Percentiles rank a stretch among this genome's conserved stretches.
Conservation (phyloP, 306 rosid genomes). For the Inga leiocalycina region DNA sequence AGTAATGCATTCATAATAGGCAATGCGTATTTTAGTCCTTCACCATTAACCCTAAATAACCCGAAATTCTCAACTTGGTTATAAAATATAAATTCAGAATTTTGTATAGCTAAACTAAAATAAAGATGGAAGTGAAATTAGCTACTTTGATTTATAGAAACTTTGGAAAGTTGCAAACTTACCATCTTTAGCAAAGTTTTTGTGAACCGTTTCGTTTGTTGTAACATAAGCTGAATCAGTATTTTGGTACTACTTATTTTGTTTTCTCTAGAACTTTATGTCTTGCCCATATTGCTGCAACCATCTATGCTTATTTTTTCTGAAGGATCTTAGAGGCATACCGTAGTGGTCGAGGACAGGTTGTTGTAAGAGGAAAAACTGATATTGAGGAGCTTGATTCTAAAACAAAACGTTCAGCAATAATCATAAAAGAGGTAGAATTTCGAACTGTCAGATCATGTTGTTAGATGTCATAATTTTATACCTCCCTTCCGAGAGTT, state of each 20-base stretch:
- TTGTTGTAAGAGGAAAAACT: conserved; percentile 89
- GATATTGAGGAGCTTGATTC: conserved; percentile 89
- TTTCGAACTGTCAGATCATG: conserved; percentile 29
- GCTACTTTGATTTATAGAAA: conserved; percentile 1
- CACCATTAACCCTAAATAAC: too few relatives aligned
- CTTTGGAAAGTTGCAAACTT: conserved; percentile 8
- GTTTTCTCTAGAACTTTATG: background rate
- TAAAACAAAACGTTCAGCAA: conserved; percentile 71
- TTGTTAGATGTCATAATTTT: conserved; percentile 23
- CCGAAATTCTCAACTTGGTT: background rate
- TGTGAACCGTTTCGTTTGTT: background rate
- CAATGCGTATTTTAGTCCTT: background rate
- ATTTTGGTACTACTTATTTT: background rate
- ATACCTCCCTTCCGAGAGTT: conserved; percentile 20
- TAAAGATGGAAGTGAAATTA: conserved; percentile 9
- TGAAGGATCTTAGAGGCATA: conserved; percentile 91
- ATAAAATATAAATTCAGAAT: conserved; percentile 4
- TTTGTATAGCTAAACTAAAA: conserved; percentile 7
- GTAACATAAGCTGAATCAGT: conserved; percentile 8
- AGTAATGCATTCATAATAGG: background rate
- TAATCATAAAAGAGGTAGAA: conserved; percentile 82
- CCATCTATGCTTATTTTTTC: conserved; percentile 40
- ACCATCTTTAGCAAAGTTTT: background rate
- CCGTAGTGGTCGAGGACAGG: conserved; percentile 87
- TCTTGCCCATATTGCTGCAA: background rate